Base-by-base conservation (phyloP, 192 early-diverging fungal species). In the Podochytrium sp. region DNA sequence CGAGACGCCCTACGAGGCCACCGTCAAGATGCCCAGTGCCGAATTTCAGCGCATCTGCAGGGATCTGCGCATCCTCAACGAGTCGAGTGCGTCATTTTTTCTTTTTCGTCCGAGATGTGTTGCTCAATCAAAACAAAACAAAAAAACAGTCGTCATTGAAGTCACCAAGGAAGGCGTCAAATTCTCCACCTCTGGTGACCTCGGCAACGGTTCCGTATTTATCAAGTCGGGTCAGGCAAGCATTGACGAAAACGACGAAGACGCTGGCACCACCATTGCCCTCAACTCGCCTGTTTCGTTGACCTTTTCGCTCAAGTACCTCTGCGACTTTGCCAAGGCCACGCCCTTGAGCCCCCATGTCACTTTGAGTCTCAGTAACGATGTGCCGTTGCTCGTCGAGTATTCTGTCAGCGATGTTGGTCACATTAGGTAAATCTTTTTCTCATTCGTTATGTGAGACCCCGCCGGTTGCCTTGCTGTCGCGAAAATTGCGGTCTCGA, bases 301-400 rank as follows among this genome's bases (percentile, higher is more conserved):
- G 59, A 92, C 91, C 69, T 95, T 97, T 73, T 90, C 94, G 18
- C 88, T 98, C 71, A 99, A 98, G 84, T 99, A 96, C 82, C 84
- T 99, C 33, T 81, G 85, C 69, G 92, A 93, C 86, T 99, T 99
- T 76, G 89, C 95, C 59, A 99, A 98, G 86, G 96, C 96, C 30
- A 94, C 94, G 16, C 91, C 95, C 2, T 81, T 98, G 32, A 83
- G 92, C 12, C 78, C 83, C 18, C 81, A 72, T 27, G 96, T 99
- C 69, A 91, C 85, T 52, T 83, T 98, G 52, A 86, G 85, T 76
- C 84, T 99, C 75, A 92, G 91, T 40, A 84, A 90, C 75, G 95
- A 96, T 42, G 90, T 96, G 2, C 97, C 97, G 18, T 77, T 98
- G 58, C 81, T 99, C 80, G 91, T 99, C 49, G 95, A 99, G 83